Conservation (phyloP, 208 protist species). For the Phytomonas francai region DNA sequence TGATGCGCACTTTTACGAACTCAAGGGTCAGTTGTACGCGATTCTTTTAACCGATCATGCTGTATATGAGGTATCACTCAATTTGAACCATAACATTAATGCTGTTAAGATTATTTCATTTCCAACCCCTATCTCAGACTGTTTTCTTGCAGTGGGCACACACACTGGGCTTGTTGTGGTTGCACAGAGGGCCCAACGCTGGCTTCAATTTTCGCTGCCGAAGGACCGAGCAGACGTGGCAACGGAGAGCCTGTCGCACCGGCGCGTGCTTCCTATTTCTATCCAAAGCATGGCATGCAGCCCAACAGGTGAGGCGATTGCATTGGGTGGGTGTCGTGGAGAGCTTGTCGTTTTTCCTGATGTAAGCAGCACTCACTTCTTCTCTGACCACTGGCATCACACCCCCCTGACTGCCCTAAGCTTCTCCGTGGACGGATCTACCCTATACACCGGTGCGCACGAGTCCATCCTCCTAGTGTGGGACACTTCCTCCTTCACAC, state of each 20-base stretch:
- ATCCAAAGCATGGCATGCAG: slow-evolving; percentile 61
- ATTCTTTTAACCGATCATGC: slow-evolving; percentile 44
- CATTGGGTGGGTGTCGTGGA: slow-evolving; percentile 60
- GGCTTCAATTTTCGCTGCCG: slow-evolving; percentile 40
- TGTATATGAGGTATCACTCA: slow-evolving; percentile 42
- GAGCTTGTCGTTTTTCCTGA: slow-evolving; percentile 67
- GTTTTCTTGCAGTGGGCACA: slow-evolving; percentile 34
- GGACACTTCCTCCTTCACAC: slow-evolving; percentile 18
- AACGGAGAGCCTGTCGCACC: slow-evolving; percentile 7
- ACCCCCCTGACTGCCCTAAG: slow-evolving; percentile 60
- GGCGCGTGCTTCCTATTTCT: slow-evolving; percentile 26
- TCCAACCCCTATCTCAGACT: slow-evolving; percentile 12
- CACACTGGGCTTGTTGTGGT: slow-evolving; percentile 58
- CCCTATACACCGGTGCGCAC: slow-evolving; percentile 62
- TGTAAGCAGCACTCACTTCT: slow-evolving; percentile 47
- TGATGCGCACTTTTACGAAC: slow-evolving; percentile 35
- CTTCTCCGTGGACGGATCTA: slow-evolving; percentile 65
- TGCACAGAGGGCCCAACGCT: slow-evolving; percentile 33
- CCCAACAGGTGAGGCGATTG: slow-evolving; percentile 31
- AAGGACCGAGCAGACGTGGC: slow-evolving; percentile 8
- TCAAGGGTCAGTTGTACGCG: slow-evolving; percentile 39
- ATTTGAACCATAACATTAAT: background rate
- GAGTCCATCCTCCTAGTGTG: slow-evolving; percentile 54
- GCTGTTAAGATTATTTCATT: slow-evolving; percentile 39
- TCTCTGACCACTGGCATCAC: slow-evolving; percentile 88